phyloP scores from a whole-genome alignment of 306 rosid genomes.

The Rubus idaeus region DNA sequence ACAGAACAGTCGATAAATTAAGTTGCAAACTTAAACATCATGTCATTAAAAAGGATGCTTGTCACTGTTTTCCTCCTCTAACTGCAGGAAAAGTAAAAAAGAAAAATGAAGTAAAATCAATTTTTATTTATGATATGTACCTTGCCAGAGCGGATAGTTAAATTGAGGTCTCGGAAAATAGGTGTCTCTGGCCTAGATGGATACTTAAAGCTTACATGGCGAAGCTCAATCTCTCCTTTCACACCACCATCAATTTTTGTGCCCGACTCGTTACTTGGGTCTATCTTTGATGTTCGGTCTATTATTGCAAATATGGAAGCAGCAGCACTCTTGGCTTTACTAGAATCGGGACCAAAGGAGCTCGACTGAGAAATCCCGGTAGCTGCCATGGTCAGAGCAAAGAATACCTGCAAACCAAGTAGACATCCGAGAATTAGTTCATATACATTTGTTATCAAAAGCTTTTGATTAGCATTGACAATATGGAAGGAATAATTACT shows the following conservation, averaged over 20 bases:
- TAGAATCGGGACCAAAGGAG: constrained; percentile 55
- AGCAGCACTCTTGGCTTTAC: constrained; percentile 59
- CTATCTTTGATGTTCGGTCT: constrained; percentile 57
- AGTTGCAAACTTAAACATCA: background rate
- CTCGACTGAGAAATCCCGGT: constrained; percentile 61
- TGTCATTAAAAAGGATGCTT: background rate
- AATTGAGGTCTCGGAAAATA: constrained; percentile 65
- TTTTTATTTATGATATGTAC: constrained; percentile 27
- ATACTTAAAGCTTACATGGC: constrained; percentile 64
- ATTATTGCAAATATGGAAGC: constrained; percentile 63
- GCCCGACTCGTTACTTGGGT: constrained; percentile 67
- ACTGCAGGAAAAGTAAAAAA: background rate
- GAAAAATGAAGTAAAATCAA: background rate
- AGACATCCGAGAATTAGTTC: background rate
- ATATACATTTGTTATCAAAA: background rate
- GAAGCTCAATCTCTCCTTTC: constrained; percentile 63
- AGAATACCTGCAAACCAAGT: constrained; percentile 61
- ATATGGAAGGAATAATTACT: constrained; percentile 33
- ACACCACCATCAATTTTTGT: constrained; percentile 44
- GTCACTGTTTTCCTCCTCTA: background rate
- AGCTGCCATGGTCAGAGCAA: constrained; percentile 84
- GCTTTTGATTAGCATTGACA: background rate
- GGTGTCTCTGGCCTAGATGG: constrained; percentile 78
- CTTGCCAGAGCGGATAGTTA: constrained; percentile 74
- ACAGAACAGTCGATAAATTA: background rate